A percentile compares a stretch with the other conserved stretches of the same genome.
phyloP scores from a whole-genome alignment of 805 yeast species.

The Candida broadrunensis region DNA sequence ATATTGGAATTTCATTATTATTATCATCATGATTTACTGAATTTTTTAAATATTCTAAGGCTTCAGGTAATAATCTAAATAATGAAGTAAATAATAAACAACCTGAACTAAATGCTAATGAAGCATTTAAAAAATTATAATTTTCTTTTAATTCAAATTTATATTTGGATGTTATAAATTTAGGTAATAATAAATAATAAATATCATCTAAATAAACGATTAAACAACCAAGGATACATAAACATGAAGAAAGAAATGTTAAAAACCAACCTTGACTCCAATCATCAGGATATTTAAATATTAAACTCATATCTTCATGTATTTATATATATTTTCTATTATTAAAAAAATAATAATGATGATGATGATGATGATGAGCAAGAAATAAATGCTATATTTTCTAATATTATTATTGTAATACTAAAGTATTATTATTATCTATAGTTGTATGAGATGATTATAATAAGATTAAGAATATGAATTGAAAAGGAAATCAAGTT shows the following conservation, averaged over 20 bases:
- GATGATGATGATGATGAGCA: too few relatives aligned
- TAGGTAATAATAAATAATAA: conserved; percentile 43
- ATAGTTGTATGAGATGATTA: too few relatives aligned
- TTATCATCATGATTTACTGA: conserved; percentile 8
- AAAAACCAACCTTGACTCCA: conserved; percentile 60
- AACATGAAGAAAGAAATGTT: conserved; percentile 60
- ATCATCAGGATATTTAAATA: neutral
- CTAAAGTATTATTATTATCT: too few relatives aligned
- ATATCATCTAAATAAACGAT: conserved; percentile 61
- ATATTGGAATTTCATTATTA: conserved; percentile 1
- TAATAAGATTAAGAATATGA: too few relatives aligned
- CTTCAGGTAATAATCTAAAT: conserved; percentile 73
- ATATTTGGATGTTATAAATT: conserved; percentile 30
- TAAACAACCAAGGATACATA: conserved; percentile 71
- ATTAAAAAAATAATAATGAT: too few relatives aligned
- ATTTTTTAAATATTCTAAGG: conserved; percentile 43
- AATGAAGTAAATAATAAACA: conserved; percentile 78
- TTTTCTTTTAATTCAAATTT: conserved; percentile 58
- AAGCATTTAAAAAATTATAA: conserved; percentile 64
- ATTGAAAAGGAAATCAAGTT: too few relatives aligned
- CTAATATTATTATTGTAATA: too few relatives aligned
- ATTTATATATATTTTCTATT: too few relatives aligned
- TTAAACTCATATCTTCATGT: neutral
- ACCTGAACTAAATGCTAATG: conserved; percentile 78
- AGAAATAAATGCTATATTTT: too few relatives aligned